Percentiles rank a stretch among this genome's conserved stretches.
phyloP scores from a whole-genome alignment of 495 filamentous ascomycete genomes.

The Penicillium chermesinum region DNA sequence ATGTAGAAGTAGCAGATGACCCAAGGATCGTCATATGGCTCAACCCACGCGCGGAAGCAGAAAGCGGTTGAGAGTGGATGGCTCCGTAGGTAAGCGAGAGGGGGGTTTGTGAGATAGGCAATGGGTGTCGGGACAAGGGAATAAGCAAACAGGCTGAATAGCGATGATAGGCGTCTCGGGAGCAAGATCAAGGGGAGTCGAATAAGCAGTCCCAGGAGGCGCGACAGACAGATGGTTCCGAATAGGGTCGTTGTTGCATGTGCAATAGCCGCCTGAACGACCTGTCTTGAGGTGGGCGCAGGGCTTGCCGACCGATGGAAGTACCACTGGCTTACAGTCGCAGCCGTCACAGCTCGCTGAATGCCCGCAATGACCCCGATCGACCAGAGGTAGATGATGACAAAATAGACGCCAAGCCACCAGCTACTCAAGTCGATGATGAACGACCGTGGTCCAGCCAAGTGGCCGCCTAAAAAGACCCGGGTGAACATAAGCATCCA shows the following conservation, averaged over 20 bases:
- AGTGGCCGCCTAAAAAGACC: slow-evolving; percentile 82
- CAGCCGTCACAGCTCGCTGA: slow-evolving; percentile 86
- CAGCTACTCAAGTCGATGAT: slow-evolving; percentile 81
- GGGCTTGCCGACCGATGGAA: slow-evolving; percentile 87
- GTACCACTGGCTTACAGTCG: slow-evolving; percentile 97
- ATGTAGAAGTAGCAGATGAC: slow-evolving; percentile 52
- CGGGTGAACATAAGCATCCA: slow-evolving; percentile 97
- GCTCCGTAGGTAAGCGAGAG: slow-evolving; percentile 88
- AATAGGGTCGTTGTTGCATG: slow-evolving; percentile 85
- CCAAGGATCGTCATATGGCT: slow-evolving; percentile 71
- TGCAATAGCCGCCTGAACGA: slow-evolving; percentile 73
- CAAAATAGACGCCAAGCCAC: slow-evolving; percentile 86
- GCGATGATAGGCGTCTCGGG: slow-evolving; percentile 62
- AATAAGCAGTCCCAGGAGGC: slow-evolving; percentile 70
- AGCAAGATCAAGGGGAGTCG: slow-evolving; percentile 82
- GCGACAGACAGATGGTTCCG: slow-evolving; percentile 84
- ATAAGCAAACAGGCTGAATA: slow-evolving; percentile 62
- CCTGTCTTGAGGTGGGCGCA: slow-evolving; percentile 64
- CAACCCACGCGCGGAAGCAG: slow-evolving; percentile 67
- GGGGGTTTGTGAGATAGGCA: slow-evolving; percentile 78
- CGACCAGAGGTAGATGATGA: slow-evolving; percentile 93
- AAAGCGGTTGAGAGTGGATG: slow-evolving; percentile 82
- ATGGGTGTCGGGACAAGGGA: slow-evolving; percentile 79
- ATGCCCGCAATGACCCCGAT: slow-evolving; percentile 78
- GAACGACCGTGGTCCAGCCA: slow-evolving; percentile 58